Percentiles rank a stretch among this genome's conserved stretches.
Evolutionary conservation across 768 basidiomycete genomes (phyloP).

Genomic region (Tulasnella sp.): DNA sequence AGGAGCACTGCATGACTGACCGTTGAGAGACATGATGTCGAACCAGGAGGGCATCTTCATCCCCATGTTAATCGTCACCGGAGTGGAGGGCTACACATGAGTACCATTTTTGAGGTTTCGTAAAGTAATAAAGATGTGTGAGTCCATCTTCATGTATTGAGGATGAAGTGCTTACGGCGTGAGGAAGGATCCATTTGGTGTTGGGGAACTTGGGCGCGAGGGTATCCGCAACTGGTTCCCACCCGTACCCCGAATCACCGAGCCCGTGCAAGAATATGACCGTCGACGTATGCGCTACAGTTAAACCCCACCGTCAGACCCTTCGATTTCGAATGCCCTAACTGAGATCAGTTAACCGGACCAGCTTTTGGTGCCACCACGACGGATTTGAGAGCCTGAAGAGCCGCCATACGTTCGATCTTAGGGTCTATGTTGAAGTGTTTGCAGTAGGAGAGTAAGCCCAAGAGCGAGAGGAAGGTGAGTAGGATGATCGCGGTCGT

Average conservation of each 20-base stretch:
- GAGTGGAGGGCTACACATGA: conserved; percentile 34
- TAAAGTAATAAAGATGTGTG: not conserved
- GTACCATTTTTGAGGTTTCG: not conserved
- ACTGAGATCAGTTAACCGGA: not conserved
- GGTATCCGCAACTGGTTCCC: conserved; percentile 64
- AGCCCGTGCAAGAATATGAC: conserved; percentile 74
- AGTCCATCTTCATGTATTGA: too few relatives aligned
- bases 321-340: too few relatives aligned
- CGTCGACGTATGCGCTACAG: conserved; percentile 73
- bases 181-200: conserved; percentile 84
- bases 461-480: not conserved
- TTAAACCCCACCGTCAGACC: too few relatives aligned
- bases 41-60: conserved; percentile 70
- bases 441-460: not conserved
- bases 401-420: conserved; percentile 8
- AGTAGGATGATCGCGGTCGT: not conserved
- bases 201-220: conserved; percentile 51
- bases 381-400: conserved; percentile 18
- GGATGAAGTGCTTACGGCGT: conserved; percentile 44
- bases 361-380: conserved; percentile 13
- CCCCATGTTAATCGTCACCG: conserved; percentile 66
- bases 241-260: conserved; percentile 33
- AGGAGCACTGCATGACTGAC: not conserved
- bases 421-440: not conserved
- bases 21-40: not conserved